These are phyloP conservation scores for Pestalotiopsis sp. DNA, from an alignment of 2,329 filamentous ascomycete species.

Conservation along the genomic window DNA sequence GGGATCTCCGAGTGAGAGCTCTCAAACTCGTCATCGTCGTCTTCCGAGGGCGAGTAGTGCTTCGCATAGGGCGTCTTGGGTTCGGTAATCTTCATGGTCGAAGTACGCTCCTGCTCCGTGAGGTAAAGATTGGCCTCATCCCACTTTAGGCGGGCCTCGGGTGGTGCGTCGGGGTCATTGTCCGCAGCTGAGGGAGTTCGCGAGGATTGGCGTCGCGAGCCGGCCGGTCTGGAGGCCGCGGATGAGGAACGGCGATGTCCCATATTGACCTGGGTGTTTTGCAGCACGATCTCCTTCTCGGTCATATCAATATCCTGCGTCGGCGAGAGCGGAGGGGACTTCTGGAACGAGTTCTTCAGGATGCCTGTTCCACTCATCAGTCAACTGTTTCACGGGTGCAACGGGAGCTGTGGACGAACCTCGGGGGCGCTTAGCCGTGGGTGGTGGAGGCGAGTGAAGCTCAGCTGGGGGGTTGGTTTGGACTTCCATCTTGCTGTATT, in stretches of 20 bases:
- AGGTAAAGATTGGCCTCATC: conserved; percentile 98
- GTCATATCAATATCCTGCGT: conserved; percentile 55
- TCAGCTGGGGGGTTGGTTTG: conserved; percentile 26
- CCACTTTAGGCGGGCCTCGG: conserved; percentile 81
- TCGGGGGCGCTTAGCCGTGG: conserved; percentile 30
- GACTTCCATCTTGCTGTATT: conserved; percentile 28
- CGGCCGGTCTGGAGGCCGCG: conserved; percentile 60
- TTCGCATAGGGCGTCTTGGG: conserved; percentile 96
- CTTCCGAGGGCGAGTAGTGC: conserved; percentile 87
- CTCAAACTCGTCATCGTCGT: conserved; percentile 76
- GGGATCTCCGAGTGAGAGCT: conserved; percentile 78
- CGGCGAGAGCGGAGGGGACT: conserved; percentile 58
- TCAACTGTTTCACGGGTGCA: not conserved
- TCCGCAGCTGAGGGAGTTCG: conserved; percentile 46
- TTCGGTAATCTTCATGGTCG: conserved; percentile 99
- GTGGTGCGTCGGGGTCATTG: conserved; percentile 47
- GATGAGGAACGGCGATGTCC: conserved; percentile 86
- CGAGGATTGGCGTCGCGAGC: conserved; percentile 73
- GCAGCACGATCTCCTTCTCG: conserved; percentile 87
- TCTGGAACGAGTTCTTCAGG: conserved; percentile 83
- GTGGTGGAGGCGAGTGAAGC: conserved; percentile 23
- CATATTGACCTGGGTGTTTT: conserved; percentile 94
- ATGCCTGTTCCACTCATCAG: conserved; percentile 64
- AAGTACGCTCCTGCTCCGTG: conserved; percentile 91
- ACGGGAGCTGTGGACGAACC: conserved; percentile 19